Evolutionary conservation across 1,139 yeast genomes (phyloP).

Genomic region (Saccharomycopsis phalli): DNA sequence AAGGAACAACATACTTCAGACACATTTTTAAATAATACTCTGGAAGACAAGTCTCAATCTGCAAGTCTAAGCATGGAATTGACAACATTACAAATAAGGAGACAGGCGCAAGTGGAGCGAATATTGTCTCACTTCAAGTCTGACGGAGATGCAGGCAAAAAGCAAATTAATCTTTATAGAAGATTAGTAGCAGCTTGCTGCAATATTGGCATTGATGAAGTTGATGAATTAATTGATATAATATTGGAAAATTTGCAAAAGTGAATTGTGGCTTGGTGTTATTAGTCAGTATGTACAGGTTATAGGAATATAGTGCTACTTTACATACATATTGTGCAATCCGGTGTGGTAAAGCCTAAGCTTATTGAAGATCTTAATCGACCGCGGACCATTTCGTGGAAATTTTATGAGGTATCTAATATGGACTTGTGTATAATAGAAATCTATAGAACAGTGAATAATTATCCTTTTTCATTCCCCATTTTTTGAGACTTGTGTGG

Average conservation of each 20-base stretch:
- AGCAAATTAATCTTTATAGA: constrained; percentile 62
- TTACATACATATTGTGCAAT: no score
- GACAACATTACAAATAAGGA: constrained; percentile 40
- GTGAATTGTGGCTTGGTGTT: no score
- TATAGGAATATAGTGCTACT: no score
- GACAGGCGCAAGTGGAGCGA: constrained; percentile 31
- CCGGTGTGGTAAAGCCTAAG: no score
- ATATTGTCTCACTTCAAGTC: constrained; percentile 33
- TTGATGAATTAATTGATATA: constrained; percentile 48
- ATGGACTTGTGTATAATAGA: no score
- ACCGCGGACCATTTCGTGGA: no score
- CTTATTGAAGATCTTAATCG: no score
- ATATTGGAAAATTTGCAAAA: constrained; percentile 23
- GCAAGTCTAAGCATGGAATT: constrained; percentile 33
- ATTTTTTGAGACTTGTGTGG: not conserved
- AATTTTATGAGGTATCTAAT: no score
- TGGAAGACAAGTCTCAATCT: constrained; percentile 21
- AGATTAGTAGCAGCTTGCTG: constrained; percentile 77
- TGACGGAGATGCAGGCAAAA: constrained; percentile 7
- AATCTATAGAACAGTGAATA: no score
- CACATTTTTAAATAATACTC: not conserved
- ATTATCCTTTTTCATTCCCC: no score
- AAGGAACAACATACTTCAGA: not conserved
- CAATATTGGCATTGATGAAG: constrained; percentile 69
- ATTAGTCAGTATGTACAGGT: no score